These are phyloP conservation scores for Rhytidhysteron rufulum DNA, from an alignment of 2,329 filamentous ascomycete species.

Conservation along the genomic window DNA sequence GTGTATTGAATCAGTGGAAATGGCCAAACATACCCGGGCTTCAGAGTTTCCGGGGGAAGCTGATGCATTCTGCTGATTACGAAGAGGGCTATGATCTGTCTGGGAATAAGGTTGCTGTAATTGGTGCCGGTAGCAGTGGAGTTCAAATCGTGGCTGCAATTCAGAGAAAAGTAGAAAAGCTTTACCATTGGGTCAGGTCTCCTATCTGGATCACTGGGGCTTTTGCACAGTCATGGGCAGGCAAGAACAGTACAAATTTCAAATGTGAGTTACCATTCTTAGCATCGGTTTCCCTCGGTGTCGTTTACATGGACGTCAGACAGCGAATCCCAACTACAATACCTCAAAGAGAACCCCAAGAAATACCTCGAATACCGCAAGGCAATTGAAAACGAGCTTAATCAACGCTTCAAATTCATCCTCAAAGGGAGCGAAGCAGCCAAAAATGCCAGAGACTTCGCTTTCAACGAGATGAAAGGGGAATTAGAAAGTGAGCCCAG, in stretches of 20 bases:
- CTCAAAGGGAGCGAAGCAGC: constrained; percentile 48
- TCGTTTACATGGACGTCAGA: no score
- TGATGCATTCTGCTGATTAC: constrained; percentile 43
- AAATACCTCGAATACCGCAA: constrained; percentile 47
- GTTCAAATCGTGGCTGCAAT: constrained; percentile 44
- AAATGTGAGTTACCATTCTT: constrained; percentile 34
- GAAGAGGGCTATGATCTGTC: constrained; percentile 34
- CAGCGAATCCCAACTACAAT: constrained; percentile 38
- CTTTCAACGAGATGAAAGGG: constrained; percentile 37
- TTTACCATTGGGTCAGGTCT: constrained; percentile 42
- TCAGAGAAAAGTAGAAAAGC: constrained; percentile 32
- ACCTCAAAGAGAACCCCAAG: constrained; percentile 37
- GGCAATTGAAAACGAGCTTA: constrained; percentile 48
- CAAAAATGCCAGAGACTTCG: constrained; percentile 38
- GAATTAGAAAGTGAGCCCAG: constrained; percentile 37
- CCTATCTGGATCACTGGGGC: constrained; percentile 49
- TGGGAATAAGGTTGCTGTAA: constrained; percentile 41
- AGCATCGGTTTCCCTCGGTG: no score
- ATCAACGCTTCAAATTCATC: constrained; percentile 52
- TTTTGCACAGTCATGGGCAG: constrained; percentile 47
- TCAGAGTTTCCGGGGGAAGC: constrained; percentile 38
- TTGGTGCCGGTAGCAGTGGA: constrained; percentile 39
- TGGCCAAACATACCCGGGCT: constrained; percentile 41
- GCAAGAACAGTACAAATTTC: constrained; percentile 46
- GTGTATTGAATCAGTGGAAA: constrained; percentile 40